A percentile compares a stretch with the other conserved stretches of the same genome.
Conservation (phyloP, 2,329 filamentous ascomycete species). For the Fusarium ambrosium region DNA sequence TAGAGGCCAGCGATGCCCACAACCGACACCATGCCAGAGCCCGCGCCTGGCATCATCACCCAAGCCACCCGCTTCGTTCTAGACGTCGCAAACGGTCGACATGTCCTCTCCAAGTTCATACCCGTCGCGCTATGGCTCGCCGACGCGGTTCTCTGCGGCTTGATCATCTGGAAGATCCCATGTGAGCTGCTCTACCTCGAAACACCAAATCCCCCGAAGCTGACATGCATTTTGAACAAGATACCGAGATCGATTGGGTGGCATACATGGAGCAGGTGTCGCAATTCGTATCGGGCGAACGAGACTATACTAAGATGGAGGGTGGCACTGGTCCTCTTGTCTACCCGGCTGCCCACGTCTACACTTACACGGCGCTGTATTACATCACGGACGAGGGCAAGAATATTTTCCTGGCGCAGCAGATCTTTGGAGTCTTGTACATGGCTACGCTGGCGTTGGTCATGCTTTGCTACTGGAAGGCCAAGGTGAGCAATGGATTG, state of each 20-base stretch:
- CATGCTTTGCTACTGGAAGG: constrained; percentile 83
- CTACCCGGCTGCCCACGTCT: constrained; percentile 94
- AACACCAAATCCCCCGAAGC: background rate
- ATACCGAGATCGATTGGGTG: constrained; percentile 98
- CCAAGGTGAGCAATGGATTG: constrained; percentile 66
- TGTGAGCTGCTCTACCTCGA: constrained; percentile 68
- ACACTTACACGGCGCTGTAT: constrained; percentile 87
- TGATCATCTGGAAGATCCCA: constrained; percentile 85
- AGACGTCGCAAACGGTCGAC: constrained; percentile 63
- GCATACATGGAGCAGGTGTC: constrained; percentile 96
- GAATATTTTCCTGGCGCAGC: constrained; percentile 85
- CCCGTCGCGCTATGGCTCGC: constrained; percentile 74
- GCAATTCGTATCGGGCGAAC: constrained; percentile 85
- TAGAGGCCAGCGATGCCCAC: constrained; percentile 19
- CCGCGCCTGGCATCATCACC: constrained; percentile 40
- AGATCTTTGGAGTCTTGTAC: constrained; percentile 85
- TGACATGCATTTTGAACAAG: constrained; percentile 54
- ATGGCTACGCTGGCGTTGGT: constrained; percentile 81
- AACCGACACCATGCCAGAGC: constrained; percentile 46
- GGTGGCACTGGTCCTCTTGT: constrained; percentile 94
- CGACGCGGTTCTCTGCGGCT: constrained; percentile 78
- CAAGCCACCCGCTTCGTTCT: constrained; percentile 51
- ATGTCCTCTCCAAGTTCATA: constrained; percentile 63
- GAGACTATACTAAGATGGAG: constrained; percentile 87
- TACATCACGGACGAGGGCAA: constrained; percentile 80